Base-by-base conservation (phyloP, 768 basidiomycete genomes). In the Mrakia blollopis region DNA sequence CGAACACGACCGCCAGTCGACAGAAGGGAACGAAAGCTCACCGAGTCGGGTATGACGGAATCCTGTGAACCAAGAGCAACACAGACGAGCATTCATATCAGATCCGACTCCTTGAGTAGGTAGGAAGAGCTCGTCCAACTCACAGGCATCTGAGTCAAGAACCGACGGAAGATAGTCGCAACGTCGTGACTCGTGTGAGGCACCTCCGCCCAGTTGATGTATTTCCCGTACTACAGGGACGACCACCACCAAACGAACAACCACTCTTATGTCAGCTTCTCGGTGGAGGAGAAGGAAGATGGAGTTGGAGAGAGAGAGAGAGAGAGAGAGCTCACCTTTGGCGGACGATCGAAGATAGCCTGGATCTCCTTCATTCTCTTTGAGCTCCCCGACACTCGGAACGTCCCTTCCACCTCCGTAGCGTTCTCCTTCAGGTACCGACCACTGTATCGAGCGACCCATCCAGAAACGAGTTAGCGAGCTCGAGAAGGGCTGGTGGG, bases 281-380 rank as follows among this genome's bases (percentile, higher is more conserved):
- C 65, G 39, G 10, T 37, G 13, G 16, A 37, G 37, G 21, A 37
- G n/a, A n/a, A n/a, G n/a, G n/a, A 61, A 2, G 11, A 44, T 44
- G 44, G 7, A 32, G 32, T 32, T 68, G 25, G 75, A n/a, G 62
- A 8, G 30, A 73, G 54, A 80, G 35, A n/a, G 23, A 65, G 47
- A 7, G 13, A 50, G 44, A 44, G 44, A 41, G 39, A 44, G 76
- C 81, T 75, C 79, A 96, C 94, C 81, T 91, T 88, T 69, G 96
- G 93, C 14, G 93, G 92, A 60, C 88, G 85, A 83, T 99, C 97
- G 80, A 99, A 99, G 35, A 89, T 85, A 8, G 89, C 89, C 83
- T 99, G 97, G 11, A 99, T 88, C 30, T 98, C 94, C 75, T 93
- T 90, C 93, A 96, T 99, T 52, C 96, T 90, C 83, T 92, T 95